A percentile compares a stretch with the other conserved stretches of the same genome.
Evolutionary conservation across 2,329 filamentous ascomycete genomes (phyloP).

Genomic region (Claviceps sorghi): DNA sequence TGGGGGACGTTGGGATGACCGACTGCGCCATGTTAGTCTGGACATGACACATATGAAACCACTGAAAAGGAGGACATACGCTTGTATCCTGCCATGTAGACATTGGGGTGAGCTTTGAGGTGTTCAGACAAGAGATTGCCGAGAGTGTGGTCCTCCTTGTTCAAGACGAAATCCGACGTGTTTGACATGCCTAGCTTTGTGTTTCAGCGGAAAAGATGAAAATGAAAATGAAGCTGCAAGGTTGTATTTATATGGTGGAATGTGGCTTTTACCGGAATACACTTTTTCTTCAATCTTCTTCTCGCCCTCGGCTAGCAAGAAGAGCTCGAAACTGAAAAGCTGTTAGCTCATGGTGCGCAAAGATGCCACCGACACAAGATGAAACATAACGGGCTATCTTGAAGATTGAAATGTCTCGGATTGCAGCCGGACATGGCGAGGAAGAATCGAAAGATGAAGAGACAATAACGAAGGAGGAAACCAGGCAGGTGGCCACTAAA

Average conservation of each 20-base stretch:
- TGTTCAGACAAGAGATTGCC: constrained; percentile 79
- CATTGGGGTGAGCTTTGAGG: constrained; percentile 69
- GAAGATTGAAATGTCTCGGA: constrained; percentile 24
- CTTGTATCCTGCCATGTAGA: constrained; percentile 88
- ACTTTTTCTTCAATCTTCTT: constrained; percentile 84
- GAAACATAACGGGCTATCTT: constrained; percentile 21
- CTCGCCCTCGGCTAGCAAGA: constrained; percentile 74
- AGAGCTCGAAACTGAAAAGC: constrained; percentile 68
- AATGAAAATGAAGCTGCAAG: neutral
- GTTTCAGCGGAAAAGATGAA: neutral
- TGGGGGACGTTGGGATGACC: constrained; percentile 47
- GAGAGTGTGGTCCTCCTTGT: constrained; percentile 94
- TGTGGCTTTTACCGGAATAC: constrained; percentile 61
- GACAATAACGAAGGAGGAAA: neutral
- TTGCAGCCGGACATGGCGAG: constrained; percentile 22
- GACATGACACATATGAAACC: neutral
- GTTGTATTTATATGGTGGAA: neutral
- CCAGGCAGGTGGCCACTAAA: neutral
- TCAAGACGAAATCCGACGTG: constrained; percentile 86
- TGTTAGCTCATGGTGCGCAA: constrained; percentile 10
- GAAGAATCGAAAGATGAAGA: neutral
- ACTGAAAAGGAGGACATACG: constrained; percentile 35
- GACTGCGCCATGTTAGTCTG: constrained; percentile 19
- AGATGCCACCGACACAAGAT: neutral
- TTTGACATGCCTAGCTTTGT: constrained; percentile 57